phyloP scores from a whole-genome alignment of 257 asterid genomes.

The Solanum bulbocastanum region DNA sequence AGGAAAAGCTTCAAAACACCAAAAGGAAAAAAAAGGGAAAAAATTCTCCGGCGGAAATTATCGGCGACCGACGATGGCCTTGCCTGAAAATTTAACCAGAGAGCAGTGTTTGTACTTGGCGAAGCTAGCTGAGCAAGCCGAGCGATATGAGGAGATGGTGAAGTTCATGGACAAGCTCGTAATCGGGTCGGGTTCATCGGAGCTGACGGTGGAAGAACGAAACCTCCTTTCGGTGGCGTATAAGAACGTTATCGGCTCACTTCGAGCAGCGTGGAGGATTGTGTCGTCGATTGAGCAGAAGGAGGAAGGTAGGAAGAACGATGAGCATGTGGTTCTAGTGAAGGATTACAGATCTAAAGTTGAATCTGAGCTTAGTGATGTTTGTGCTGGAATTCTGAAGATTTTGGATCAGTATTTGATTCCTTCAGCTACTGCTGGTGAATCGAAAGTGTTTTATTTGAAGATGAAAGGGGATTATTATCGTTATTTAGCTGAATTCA shows the following conservation, averaged over 20 bases:
- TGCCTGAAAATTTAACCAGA: conserved; percentile 22
- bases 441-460: conserved; percentile 59
- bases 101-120: conserved; percentile 68
- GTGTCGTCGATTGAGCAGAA: conserved; percentile 61
- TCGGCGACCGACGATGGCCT: conserved; percentile 26
- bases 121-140: conserved; percentile 67
- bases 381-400: conserved; percentile 51
- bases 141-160: conserved; percentile 72
- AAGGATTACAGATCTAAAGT: conserved; percentile 66
- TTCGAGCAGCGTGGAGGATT: conserved; percentile 73
- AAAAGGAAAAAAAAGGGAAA: background rate
- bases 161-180: conserved; percentile 64
- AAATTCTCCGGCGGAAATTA: background rate
- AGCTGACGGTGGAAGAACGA: conserved; percentile 63
- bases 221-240: conserved; percentile 59
- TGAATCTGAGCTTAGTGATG: conserved; percentile 43
- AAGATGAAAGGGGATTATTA: conserved; percentile 75
- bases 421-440: conserved; percentile 39
- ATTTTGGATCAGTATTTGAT: conserved; percentile 28
- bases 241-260: conserved; percentile 74
- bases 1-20: background rate
- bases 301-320: conserved; percentile 65
- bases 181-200: conserved; percentile 23
- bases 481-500: conserved; percentile 57
- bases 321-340: conserved; percentile 52